These are phyloP conservation scores for Skeletonema marinoi DNA, from an alignment of 108 stramenopile genomes.

Conservation along the genomic window DNA sequence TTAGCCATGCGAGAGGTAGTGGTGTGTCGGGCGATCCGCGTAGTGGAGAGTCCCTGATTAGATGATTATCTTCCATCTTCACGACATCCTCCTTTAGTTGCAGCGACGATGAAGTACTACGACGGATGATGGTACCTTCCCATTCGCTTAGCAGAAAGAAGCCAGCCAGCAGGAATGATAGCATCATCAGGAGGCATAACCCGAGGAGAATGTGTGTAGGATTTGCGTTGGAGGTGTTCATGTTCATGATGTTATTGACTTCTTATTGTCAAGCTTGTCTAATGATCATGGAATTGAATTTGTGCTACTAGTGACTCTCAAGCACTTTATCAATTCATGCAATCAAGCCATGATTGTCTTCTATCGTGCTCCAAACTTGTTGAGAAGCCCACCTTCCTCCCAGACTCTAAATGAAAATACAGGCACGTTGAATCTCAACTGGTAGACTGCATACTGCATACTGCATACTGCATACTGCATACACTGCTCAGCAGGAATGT, in stretches of 20 bases:
- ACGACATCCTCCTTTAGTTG: background rate
- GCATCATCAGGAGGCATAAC: background rate
- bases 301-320: no score
- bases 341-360: no score
- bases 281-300: no score
- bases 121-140: background rate
- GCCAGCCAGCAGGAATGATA: background rate
- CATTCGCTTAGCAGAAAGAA: background rate
- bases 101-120: background rate
- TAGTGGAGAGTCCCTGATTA: background rate
- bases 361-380: no score
- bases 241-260: background rate
- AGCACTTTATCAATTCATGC: no score
- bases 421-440: no score
- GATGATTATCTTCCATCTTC: background rate
- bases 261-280: no score
- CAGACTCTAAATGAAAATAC: no score
- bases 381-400: no score
- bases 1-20: slow-evolving; percentile 47
- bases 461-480: no score
- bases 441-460: no score
- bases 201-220: background rate
- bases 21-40: background rate
- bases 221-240: background rate
- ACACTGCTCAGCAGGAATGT: no score